Evolutionary conservation across 179 eudicot genomes (phyloP).

Genomic region (Pouteria campechiana): DNA sequence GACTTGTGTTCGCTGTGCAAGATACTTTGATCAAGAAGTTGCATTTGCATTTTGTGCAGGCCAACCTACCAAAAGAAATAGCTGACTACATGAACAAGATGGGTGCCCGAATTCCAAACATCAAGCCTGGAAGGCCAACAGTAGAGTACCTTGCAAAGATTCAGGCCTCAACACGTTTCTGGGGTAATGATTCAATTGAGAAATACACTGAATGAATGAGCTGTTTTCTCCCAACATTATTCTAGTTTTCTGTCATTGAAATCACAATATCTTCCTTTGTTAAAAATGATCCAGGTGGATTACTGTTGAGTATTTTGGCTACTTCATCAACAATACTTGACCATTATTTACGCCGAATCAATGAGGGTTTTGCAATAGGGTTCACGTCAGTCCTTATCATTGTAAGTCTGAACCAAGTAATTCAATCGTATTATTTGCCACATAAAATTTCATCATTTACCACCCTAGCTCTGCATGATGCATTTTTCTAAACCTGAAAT

Average conservation of each 20-base stretch:
- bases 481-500: no score
- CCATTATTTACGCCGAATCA: slow-evolving; percentile 63
- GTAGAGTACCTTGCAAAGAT: slow-evolving; percentile 71
- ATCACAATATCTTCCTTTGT: not conserved
- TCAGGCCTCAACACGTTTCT: slow-evolving; percentile 96
- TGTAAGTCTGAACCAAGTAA: no score
- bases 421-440: no score
- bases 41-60: slow-evolving; percentile 45
- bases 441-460: no score
- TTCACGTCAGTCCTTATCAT: slow-evolving; percentile 92
- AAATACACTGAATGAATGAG: no score
- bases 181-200: no score
- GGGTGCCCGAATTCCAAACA: slow-evolving; percentile 90
- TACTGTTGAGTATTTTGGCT: slow-evolving; percentile 74
- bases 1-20: no score
- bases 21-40: no score
- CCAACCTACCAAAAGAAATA: slow-evolving; percentile 97
- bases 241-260: not conserved
- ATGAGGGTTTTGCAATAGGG: slow-evolving; percentile 79
- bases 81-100: slow-evolving; percentile 93
- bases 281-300: slow-evolving; percentile 50
- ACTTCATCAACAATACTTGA: slow-evolving; percentile 82
- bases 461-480: no score
- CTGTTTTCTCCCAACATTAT: no score
- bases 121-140: slow-evolving; percentile 97